Base-by-base conservation (phyloP, 2,329 filamentous ascomycete genomes). In the Onygenales sp. region DNA sequence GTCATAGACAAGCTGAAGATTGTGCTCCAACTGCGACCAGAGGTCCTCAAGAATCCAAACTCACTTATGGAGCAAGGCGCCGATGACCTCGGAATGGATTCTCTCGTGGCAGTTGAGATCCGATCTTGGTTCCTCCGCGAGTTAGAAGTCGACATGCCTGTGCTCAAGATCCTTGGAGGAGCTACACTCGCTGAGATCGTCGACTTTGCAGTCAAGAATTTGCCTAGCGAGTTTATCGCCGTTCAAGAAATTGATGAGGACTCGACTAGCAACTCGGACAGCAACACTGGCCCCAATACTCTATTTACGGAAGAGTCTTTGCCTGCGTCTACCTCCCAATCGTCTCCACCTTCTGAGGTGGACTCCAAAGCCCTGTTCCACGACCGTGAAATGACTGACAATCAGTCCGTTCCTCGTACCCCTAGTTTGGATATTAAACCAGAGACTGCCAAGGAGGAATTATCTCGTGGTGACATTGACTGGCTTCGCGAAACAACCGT, bases 101-200 rank as follows among this genome's bases (percentile, higher is more conserved):
- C 69, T 9, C 53, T 73, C 1, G 52, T 69, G 14, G 67, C 69
- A 0, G 68, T 72, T 7, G 67, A 69, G 33, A 49, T 73, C 3
- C 70, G 75, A 0, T 63, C 71, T 2, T 80, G 76, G 76, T 74
- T 78, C 56, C 44, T 71, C 17, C 75, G 74, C 51, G 64, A 73
- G 39, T 45, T 77, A 0, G 54, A 71, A 0, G 62, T 71, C 0
- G 71, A 77, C 49, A 66, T 78, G 1, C 71, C 74, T 0, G 69
- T 77, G 3, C 64, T 78, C 3, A 74, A 74, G 54, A 67, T 78
- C 47, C 57, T 77, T 5, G 64, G 70, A 43, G 46, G 46, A 11
- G 46, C 46, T 34, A 49, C 46, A 1, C 7, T 49, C 37, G 46
- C 21, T 37, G 46, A 49, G 33, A 49, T 49, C 17, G 6, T 21